phyloP scores from a whole-genome alignment of 352 stramenopile species.

The Globisporangium cystogenes region DNA sequence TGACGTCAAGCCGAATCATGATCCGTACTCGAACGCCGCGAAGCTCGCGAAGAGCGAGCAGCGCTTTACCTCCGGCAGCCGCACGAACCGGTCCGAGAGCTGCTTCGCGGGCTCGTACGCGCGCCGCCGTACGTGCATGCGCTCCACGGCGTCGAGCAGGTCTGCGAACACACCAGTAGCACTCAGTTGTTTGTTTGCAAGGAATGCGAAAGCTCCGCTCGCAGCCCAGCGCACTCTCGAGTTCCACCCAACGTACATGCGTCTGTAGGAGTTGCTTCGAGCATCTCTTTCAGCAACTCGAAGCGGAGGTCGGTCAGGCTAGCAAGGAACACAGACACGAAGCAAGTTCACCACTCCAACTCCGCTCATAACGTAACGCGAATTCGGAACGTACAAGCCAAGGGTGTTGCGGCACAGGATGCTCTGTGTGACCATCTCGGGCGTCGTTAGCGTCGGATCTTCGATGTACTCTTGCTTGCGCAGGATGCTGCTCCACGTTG shows the following conservation, averaged over 20 bases:
- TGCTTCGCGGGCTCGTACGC: conserved; percentile 24
- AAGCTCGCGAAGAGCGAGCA: conserved; percentile 28
- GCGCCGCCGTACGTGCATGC: conserved; percentile 34
- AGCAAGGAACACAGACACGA: conserved; percentile 4
- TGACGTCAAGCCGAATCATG: not conserved
- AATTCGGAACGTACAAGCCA: conserved; percentile 24
- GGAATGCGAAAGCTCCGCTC: not conserved
- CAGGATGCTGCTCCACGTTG: conserved; percentile 20
- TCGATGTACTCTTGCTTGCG: conserved; percentile 42
- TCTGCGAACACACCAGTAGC: conserved; percentile 10
- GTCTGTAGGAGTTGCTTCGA: conserved; percentile 21
- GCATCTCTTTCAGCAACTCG: conserved; percentile 31
- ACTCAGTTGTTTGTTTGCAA: not conserved
- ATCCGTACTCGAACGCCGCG: conserved; percentile 15
- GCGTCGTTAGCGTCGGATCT: conserved; percentile 25
- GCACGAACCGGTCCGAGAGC: conserved; percentile 25
- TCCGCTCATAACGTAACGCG: not conserved
- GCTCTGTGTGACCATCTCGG: conserved; percentile 23
- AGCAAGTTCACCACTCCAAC: too few species aligned
- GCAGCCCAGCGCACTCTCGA: not conserved
- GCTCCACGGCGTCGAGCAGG: conserved; percentile 36
- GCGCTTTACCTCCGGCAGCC: conserved; percentile 22
- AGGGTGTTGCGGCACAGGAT: conserved; percentile 30
- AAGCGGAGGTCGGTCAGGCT: conserved; percentile 38
- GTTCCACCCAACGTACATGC: conserved; percentile 17